A percentile compares a stretch with the other conserved stretches of the same genome.
Conservation (phyloP, 2,329 filamentous ascomycete species). For the Trichoderma oligosporum region DNA sequence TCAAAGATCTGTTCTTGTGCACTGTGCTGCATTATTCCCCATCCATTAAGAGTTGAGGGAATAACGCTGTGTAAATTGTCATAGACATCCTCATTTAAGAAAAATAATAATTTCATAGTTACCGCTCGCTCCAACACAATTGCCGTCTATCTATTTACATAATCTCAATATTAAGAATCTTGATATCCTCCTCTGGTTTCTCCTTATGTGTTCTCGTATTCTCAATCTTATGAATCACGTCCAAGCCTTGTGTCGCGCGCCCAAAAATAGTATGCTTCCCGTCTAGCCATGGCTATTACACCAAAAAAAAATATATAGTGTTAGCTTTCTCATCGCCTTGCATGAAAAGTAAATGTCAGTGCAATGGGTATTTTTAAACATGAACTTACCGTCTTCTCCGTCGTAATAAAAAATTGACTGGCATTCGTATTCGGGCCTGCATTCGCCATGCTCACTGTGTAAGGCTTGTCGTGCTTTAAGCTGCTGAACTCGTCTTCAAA, state of each 20-base stretch:
- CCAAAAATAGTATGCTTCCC: slow-evolving; percentile 97
- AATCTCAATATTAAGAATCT: slow-evolving; percentile 83
- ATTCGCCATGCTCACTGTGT: slow-evolving; percentile 97
- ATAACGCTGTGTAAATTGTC: not conserved
- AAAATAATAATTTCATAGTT: not conserved
- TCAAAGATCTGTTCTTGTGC: not conserved
- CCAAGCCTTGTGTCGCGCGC: slow-evolving; percentile 80
- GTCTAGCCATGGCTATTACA: slow-evolving; percentile 85
- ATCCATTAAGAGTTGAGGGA: not conserved
- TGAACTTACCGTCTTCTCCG: slow-evolving; percentile 77
- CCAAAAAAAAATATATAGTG: slow-evolving; percentile 8
- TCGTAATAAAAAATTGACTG: slow-evolving; percentile 97
- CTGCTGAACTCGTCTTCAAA: slow-evolving; percentile 94
- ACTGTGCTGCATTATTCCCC: not conserved
- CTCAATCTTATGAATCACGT: slow-evolving; percentile 95
- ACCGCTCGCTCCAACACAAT: not conserved
- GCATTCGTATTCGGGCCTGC: slow-evolving; percentile 93
- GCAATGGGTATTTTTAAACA: not conserved
- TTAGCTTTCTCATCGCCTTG: not conserved
- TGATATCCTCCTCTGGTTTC: slow-evolving; percentile 95
- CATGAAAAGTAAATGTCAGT: not conserved
- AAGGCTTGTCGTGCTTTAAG: slow-evolving; percentile 90
- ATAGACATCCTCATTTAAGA: not conserved
- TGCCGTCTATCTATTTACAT: slow-evolving; percentile 32
- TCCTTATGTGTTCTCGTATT: slow-evolving; percentile 82